These are phyloP conservation scores for Mesostigma viride DNA, from an alignment of 139 green algal species.

Conservation along the genomic window DNA sequence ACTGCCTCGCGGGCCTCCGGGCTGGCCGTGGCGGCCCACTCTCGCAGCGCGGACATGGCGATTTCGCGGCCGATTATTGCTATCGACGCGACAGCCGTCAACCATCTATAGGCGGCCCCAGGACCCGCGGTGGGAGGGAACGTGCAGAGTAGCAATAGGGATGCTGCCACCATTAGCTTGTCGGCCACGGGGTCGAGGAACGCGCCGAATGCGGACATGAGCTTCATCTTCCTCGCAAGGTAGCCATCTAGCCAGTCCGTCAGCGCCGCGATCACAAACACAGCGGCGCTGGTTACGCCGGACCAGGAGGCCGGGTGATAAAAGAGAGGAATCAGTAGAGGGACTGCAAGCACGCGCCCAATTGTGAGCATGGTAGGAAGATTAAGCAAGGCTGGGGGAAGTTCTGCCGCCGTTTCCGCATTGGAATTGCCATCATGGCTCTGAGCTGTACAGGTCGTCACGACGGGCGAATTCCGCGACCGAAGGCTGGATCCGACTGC, in stretches of 20 bases:
- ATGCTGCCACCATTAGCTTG: conserved; percentile 71
- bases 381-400: too few species aligned
- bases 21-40: conserved; percentile 75
- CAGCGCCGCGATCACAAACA: conserved; percentile 71
- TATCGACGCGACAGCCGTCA: conserved; percentile 18
- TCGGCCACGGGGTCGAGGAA: conserved; percentile 97
- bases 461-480: too few species aligned
- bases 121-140: conserved; percentile 27
- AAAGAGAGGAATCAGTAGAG: too few species aligned
- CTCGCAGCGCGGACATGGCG: conserved; percentile 77
- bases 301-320: background rate
- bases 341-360: too few species aligned
- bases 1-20: conserved; percentile 59
- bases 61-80: conserved; percentile 83
- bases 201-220: conserved; percentile 67
- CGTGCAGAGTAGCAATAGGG: conserved; percentile 68
- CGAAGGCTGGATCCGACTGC: too few species aligned
- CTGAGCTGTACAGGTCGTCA: too few species aligned
- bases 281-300: conserved; percentile 9
- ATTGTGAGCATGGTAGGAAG: too few species aligned
- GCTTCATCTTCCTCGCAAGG: conserved; percentile 61
- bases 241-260: conserved; percentile 96
- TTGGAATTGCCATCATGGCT: too few species aligned
- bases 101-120: background rate
- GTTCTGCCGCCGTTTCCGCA: too few species aligned